A percentile compares a stretch with the other conserved stretches of the same genome.
phyloP scores from a whole-genome alignment of 331 rosid species.

The Saraca asoca region DNA sequence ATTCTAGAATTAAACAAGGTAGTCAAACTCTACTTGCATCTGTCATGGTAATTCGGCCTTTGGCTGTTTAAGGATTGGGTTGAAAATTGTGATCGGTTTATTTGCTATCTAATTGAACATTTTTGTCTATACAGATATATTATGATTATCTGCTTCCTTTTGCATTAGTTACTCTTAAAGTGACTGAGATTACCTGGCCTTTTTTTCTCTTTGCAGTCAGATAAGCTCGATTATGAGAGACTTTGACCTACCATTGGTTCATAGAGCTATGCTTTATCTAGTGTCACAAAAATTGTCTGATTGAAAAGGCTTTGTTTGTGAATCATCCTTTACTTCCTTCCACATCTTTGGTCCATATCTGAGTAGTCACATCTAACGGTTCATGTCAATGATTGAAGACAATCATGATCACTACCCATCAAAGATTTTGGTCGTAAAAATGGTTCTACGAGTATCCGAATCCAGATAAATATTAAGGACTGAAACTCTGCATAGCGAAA shows the following conservation, averaged over 20 bases:
- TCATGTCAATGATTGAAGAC: constrained; percentile 16
- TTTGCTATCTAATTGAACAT: neutral
- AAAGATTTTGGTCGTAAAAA: constrained; percentile 24
- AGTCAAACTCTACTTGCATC: neutral
- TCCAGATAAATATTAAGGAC: neutral
- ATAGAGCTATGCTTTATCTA: constrained; percentile 4
- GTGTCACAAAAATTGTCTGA: neutral
- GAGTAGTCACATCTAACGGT: constrained; percentile 13
- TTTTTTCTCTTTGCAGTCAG: constrained; percentile 66
- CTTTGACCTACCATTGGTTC: constrained; percentile 43
- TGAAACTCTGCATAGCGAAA: constrained; percentile 18
- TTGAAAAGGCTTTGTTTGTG: constrained; percentile 20
- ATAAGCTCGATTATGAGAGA: constrained; percentile 87
- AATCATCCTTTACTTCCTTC: neutral
- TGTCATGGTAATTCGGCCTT: neutral
- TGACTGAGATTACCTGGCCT: constrained; percentile 2
- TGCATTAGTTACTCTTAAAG: neutral
- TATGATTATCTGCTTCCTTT: constrained; percentile 6
- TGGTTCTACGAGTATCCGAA: constrained; percentile 17
- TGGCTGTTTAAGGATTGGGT: neutral
- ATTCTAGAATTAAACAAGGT: neutral
- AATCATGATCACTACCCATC: neutral
- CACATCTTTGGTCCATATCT: neutral
- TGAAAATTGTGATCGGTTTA: neutral
- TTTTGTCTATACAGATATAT: neutral